Evolutionary conservation across 148 eudicot genomes (phyloP).

Genomic region (Spergularia bocconei): DNA sequence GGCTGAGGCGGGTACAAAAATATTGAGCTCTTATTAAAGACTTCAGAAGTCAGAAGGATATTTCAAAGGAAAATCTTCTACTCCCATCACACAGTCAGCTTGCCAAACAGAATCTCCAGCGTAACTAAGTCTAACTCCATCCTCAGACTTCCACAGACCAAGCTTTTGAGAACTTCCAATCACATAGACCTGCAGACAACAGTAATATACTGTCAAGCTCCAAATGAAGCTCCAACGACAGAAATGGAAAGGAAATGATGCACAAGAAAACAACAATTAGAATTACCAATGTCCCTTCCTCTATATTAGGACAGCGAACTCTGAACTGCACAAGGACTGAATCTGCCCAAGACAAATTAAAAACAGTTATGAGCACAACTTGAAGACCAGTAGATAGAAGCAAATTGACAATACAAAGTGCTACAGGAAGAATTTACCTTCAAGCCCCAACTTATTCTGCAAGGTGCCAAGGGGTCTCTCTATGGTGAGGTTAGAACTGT

Average conservation of each 20-base stretch:
- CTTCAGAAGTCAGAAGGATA: conserved; percentile 53
- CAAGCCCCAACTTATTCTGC: conserved; percentile 50
- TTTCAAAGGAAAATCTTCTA: conserved; percentile 80
- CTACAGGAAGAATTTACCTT: conserved; percentile 40
- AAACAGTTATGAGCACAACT: background rate
- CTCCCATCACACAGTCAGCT: conserved; percentile 62
- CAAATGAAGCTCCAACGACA: conserved; percentile 1
- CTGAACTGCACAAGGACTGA: conserved; percentile 71
- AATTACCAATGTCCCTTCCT: conserved; percentile 77
- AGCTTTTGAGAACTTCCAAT: conserved; percentile 74
- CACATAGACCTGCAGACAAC: conserved; percentile 64
- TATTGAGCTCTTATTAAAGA: background rate
- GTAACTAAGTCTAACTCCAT: conserved; percentile 66
- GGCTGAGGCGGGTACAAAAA: background rate
- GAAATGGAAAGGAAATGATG: background rate
- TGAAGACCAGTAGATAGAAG: conserved; percentile 3
- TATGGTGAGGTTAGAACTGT: conserved; percentile 38
- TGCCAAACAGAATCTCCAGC: conserved; percentile 88
- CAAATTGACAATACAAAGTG: conserved; percentile 3
- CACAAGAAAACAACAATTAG: conserved; percentile 2
- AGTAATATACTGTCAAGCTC: background rate
- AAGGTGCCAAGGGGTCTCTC: conserved; percentile 59
- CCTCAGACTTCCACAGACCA: conserved; percentile 77
- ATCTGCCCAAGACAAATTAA: conserved; percentile 46
- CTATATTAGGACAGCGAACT: conserved; percentile 78